Base-by-base conservation (phyloP, 2,329 filamentous ascomycete species). In the Fusarium foetens region DNA sequence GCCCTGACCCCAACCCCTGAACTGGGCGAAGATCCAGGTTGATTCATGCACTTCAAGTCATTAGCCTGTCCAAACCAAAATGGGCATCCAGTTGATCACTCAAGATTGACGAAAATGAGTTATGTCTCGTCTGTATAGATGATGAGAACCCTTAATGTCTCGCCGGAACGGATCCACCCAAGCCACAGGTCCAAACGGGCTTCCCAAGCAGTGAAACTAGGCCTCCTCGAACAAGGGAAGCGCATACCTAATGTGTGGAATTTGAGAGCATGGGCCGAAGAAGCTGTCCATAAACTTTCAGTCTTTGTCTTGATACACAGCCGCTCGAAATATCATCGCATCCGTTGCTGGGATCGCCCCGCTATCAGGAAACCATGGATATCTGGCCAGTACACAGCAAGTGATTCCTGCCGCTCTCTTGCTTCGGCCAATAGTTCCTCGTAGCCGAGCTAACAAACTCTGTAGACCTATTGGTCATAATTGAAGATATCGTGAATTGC, bases 51-150 rank as follows among this genome's bases (percentile, higher is more conserved):
- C 16, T 23, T 33, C 29, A 19, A 23, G 16, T 9, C 16, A 23
- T 14, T 23, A 7, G 2, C 11, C 27, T 13, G 21, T 19, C 8
- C 16, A 49, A 33, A 5, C 8, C 11, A 33, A 23, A 3, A 17
- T 17, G 7, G 14, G 8, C 5, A 49, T 49, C 21, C 3, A n/a
- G 0, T 16, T 13, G 21, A 23, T 11, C 21, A 16, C 12, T 14
- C 4, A 49, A 10, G 16, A 25, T 19, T 27, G 42, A 3, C 8
- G 2, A 8, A 27, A 21, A 27, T 45, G 42, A 11, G 5, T 25
- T 43, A 12, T 8, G 5, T 19, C n/a, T 12, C 4, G 10, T n/a
- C 16, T 43, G 23, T 25, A 45, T 12, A 21, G 17, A 21, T 7
- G 4, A 10, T 21, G 3, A 19, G 42, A 45, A 6, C 13, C 23